Percentiles rank a stretch among this genome's conserved stretches.
These are phyloP conservation scores for Suillus plorans DNA, from an alignment of 768 basidiomycete species.

Conservation along the genomic window DNA sequence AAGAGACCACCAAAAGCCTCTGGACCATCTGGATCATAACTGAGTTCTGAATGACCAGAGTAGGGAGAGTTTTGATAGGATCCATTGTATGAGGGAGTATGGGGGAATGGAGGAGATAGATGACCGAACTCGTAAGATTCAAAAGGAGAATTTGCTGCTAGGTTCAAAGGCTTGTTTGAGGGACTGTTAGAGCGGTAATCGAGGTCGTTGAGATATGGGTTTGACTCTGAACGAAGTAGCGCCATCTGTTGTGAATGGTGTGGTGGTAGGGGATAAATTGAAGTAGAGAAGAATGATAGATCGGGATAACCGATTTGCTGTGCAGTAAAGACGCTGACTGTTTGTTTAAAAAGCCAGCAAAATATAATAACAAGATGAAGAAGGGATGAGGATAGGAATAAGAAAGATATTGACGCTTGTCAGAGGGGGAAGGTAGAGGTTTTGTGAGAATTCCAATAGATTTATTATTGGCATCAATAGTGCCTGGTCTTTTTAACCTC, in stretches of 20 bases:
- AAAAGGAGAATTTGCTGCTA: slow-evolving; percentile 29
- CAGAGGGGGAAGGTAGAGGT: slow-evolving; percentile 14
- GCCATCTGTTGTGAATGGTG: slow-evolving; percentile 16
- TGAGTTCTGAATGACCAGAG: slow-evolving; percentile 68
- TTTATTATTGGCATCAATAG: slow-evolving; percentile 9
- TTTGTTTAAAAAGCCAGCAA: slow-evolving; percentile 3
- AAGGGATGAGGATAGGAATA: slow-evolving; percentile 9
- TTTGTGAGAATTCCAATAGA: slow-evolving; percentile 30
- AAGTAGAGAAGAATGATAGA: not conserved
- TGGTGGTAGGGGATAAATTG: not conserved
- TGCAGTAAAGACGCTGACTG: slow-evolving; percentile 5
- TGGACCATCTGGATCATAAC: slow-evolving; percentile 46
- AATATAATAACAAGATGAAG: slow-evolving; percentile 1
- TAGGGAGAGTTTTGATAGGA: slow-evolving; percentile 74
- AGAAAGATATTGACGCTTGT: slow-evolving; percentile 20
- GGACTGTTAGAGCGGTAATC: slow-evolving; percentile 29
- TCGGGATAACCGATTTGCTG: not conserved
- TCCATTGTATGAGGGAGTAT: slow-evolving; percentile 58
- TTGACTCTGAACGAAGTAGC: slow-evolving; percentile 27
- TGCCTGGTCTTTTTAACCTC: slow-evolving; percentile 31
- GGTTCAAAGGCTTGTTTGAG: slow-evolving; percentile 25
- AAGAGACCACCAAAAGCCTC: slow-evolving; percentile 50
- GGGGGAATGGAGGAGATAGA: slow-evolving; percentile 41
- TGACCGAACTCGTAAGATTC: slow-evolving; percentile 41
- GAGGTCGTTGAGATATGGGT: slow-evolving; percentile 19